Percentiles rank a stretch among this genome's conserved stretches.
phyloP scores from a whole-genome alignment of 192 early-diverging fungal species.

The Coemansia sp. region DNA sequence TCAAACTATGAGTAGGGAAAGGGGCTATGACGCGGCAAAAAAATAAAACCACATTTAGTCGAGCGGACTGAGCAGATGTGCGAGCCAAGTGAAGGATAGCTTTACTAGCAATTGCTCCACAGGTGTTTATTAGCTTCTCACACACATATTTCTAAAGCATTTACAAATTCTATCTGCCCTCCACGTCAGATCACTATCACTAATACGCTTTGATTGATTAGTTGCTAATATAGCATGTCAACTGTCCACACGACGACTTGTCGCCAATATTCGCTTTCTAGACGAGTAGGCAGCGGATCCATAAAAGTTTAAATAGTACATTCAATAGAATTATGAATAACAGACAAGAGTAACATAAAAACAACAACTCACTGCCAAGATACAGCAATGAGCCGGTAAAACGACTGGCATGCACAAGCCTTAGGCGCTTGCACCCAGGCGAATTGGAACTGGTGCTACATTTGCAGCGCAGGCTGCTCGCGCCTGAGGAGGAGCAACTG shows the following conservation, averaged over 20 bases:
- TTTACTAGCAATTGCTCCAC: slow-evolving; percentile 3
- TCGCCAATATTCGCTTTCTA: neutral
- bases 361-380: neutral
- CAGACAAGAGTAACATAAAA: neutral
- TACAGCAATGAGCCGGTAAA: neutral
- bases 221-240: neutral
- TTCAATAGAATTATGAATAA: neutral
- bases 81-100: neutral
- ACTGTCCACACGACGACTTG: neutral
- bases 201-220: neutral
- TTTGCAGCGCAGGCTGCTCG: neutral
- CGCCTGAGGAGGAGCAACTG: neutral
- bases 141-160: neutral
- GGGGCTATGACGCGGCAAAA: too few species aligned
- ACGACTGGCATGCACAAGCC: neutral
- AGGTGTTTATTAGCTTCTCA: neutral
- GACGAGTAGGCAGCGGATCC: neutral
- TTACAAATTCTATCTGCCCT: neutral
- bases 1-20: neutral
- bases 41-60: neutral
- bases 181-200: neutral
- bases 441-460: neutral
- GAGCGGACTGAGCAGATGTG: neutral
- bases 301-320: neutral
- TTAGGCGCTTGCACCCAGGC: neutral